A percentile compares a stretch with the other conserved stretches of the same genome.
Conservation (phyloP, 1,139 yeast genomes). For the Candida tunisiensis region DNA sequence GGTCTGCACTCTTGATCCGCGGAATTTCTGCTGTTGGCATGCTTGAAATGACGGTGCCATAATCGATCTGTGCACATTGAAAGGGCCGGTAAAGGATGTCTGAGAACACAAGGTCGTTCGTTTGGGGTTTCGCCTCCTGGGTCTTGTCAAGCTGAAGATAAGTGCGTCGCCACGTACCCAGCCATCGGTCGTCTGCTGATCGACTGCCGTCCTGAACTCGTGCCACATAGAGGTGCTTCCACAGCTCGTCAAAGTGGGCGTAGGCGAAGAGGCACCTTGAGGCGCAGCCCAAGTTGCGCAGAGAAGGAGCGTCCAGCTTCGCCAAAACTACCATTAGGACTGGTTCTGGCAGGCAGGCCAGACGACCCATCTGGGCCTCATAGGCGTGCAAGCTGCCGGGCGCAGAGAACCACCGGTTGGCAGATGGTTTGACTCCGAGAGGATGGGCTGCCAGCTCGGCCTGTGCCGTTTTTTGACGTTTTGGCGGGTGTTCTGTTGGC, state of each 20-base stretch:
- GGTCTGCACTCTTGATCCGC: slow-evolving; percentile 11
- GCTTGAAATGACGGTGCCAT: slow-evolving; percentile 13
- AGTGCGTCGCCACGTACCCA: slow-evolving; percentile 65
- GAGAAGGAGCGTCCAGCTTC: slow-evolving; percentile 26
- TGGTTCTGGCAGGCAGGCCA: slow-evolving; percentile 39
- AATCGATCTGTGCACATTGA: slow-evolving; percentile 60
- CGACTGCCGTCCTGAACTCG: slow-evolving; percentile 8
- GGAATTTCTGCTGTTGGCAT: slow-evolving; percentile 4
- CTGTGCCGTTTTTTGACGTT: no score
- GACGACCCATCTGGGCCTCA: no score
- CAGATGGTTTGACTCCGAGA: slow-evolving; percentile 56
- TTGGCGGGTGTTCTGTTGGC: no score
- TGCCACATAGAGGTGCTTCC: slow-evolving; percentile 47
- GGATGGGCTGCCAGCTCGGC: slow-evolving; percentile 37
- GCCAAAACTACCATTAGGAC: slow-evolving; percentile 15
- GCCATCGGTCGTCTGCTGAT: slow-evolving; percentile 28
- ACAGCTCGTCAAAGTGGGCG: slow-evolving; percentile 55
- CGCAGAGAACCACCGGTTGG: slow-evolving; percentile 28
- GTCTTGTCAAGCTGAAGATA: slow-evolving; percentile 26
- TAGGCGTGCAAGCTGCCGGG: slow-evolving; percentile 33
- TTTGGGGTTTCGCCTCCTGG: slow-evolving; percentile 25
- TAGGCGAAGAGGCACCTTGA: slow-evolving; percentile 61
- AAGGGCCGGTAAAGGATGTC: slow-evolving; percentile 64
- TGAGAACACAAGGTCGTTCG: slow-evolving; percentile 26
- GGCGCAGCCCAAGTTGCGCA: slow-evolving; percentile 34